phyloP scores from a whole-genome alignment of 2,329 filamentous ascomycete genomes.

The Alternaria dauci region DNA sequence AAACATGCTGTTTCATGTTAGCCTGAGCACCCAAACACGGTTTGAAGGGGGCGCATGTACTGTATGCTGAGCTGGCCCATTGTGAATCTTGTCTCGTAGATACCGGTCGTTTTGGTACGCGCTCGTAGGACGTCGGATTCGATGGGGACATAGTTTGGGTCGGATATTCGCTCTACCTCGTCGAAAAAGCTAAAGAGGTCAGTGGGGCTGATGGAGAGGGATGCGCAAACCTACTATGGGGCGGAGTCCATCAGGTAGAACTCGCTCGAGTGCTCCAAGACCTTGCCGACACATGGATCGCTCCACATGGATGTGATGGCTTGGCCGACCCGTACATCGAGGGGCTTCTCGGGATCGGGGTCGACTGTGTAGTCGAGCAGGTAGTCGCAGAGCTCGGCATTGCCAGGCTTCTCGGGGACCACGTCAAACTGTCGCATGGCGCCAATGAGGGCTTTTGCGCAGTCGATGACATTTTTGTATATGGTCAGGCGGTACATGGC shows the following conservation, averaged over 20 bases:
- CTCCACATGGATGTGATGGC: conserved; percentile 90
- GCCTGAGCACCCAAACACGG: conserved; percentile 24
- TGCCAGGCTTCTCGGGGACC: conserved; percentile 74
- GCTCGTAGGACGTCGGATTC: conserved; percentile 96
- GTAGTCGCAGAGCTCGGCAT: conserved; percentile 78
- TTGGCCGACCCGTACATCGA: conserved; percentile 81
- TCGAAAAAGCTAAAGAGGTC: conserved; percentile 82
- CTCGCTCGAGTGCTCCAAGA: conserved; percentile 94
- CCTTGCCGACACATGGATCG: conserved; percentile 80
- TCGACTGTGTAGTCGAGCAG: conserved; percentile 89
- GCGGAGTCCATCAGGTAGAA: conserved; percentile 99
- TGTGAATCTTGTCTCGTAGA: conserved; percentile 97
- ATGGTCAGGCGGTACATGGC: conserved; percentile 94
- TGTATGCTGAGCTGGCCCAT: conserved; percentile 99
- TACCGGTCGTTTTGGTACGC: conserved; percentile 97
- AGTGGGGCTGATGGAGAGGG: conserved; percentile 13
- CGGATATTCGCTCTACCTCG: conserved; percentile 84
- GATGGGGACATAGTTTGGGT: conserved; percentile 85
- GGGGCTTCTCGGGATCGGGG: conserved; percentile 83
- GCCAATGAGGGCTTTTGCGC: conserved; percentile 88
- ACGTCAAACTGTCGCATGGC: conserved; percentile 94
- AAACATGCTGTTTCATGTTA: conserved; percentile 80
- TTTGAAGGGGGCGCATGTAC: conserved; percentile 64
- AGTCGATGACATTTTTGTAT: conserved; percentile 98
- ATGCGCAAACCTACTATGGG: conserved; percentile 76